A percentile compares a stretch with the other conserved stretches of the same genome.
phyloP scores from a whole-genome alignment of 2,329 filamentous ascomycete species.

The Fusarium agapanthi region DNA sequence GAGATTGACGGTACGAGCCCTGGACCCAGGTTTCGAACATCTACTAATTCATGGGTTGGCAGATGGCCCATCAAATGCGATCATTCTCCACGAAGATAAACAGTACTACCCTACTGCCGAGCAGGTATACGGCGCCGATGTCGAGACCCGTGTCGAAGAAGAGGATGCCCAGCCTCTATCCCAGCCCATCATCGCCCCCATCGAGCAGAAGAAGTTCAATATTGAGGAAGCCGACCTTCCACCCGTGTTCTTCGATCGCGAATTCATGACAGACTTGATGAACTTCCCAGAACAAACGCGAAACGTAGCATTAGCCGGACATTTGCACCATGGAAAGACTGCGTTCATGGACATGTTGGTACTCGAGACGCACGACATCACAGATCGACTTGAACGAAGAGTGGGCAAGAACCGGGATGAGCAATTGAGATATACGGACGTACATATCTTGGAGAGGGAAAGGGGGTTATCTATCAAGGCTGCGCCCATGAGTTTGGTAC shows the following conservation, averaged over 20 bases:
- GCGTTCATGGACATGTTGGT: constrained; percentile 99
- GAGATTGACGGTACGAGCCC: constrained; percentile 77
- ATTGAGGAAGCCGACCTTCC: constrained; percentile 92
- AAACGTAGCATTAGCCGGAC: constrained; percentile 90
- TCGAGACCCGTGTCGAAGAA: constrained; percentile 95
- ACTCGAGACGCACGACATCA: constrained; percentile 90
- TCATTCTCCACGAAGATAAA: constrained; percentile 98
- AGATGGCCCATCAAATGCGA: constrained; percentile 91
- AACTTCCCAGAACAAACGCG: constrained; percentile 94
- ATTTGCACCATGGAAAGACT: constrained; percentile 97
- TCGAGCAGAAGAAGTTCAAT: constrained; percentile 95
- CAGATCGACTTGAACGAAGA: constrained; percentile 79
- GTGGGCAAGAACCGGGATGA: constrained; percentile 85
- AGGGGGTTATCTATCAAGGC: constrained; percentile 92
- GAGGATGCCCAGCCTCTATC: constrained; percentile 94
- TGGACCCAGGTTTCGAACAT: background rate
- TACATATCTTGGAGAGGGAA: constrained; percentile 88
- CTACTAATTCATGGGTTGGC: constrained; percentile 17
- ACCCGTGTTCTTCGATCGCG: constrained; percentile 84
- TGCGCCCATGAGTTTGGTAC: constrained; percentile 90
- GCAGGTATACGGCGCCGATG: constrained; percentile 92
- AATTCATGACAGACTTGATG: constrained; percentile 95
- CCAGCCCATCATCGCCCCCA: constrained; percentile 91
- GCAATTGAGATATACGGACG: constrained; percentile 93
- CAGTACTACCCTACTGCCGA: constrained; percentile 99